phyloP scores from a whole-genome alignment of 495 filamentous ascomycete species.

The Penicillium steckii region DNA sequence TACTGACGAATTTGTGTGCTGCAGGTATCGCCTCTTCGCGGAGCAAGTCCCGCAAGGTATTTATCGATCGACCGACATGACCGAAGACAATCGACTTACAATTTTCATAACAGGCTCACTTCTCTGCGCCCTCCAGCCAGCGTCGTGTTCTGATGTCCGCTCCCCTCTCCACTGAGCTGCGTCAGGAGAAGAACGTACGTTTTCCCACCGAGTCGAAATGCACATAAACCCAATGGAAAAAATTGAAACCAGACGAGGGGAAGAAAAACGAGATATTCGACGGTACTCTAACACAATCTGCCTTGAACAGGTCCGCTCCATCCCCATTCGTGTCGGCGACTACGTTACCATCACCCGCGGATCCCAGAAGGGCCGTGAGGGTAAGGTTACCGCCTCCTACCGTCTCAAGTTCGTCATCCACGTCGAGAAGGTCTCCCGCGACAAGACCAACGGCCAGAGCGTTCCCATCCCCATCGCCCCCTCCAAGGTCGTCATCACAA shows the following conservation, averaged over 20 bases:
- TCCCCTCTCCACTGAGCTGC: constrained; percentile 89
- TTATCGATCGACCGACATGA: constrained; percentile 1
- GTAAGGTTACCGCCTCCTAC: constrained; percentile 91
- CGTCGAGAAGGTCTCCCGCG: constrained; percentile 86
- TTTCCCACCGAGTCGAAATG: neutral
- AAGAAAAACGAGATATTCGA: neutral
- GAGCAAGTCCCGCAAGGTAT: constrained; percentile 86
- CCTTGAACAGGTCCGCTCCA: constrained; percentile 74
- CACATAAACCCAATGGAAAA: neutral
- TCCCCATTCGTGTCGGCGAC: constrained; percentile 98
- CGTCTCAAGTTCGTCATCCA: constrained; percentile 95
- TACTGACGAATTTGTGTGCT: constrained; percentile 25
- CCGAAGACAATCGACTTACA: constrained; percentile 2
- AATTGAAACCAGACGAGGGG: neutral
- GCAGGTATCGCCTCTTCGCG: constrained; percentile 76
- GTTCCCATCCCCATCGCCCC: constrained; percentile 87
- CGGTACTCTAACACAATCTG: constrained; percentile 12
- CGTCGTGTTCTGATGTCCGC: constrained; percentile 94
- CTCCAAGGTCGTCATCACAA: constrained; percentile 92
- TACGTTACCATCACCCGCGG: constrained; percentile 88
- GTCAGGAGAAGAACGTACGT: constrained; percentile 90
- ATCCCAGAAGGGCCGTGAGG: constrained; percentile 89
- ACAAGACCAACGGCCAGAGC: constrained; percentile 91
- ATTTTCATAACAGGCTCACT: constrained; percentile 60
- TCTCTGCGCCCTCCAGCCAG: constrained; percentile 84